A percentile compares a stretch with the other conserved stretches of the same genome.
phyloP scores from a whole-genome alignment of 176 grass and related monocot genomes.

The Alopecurus myosuroides region DNA sequence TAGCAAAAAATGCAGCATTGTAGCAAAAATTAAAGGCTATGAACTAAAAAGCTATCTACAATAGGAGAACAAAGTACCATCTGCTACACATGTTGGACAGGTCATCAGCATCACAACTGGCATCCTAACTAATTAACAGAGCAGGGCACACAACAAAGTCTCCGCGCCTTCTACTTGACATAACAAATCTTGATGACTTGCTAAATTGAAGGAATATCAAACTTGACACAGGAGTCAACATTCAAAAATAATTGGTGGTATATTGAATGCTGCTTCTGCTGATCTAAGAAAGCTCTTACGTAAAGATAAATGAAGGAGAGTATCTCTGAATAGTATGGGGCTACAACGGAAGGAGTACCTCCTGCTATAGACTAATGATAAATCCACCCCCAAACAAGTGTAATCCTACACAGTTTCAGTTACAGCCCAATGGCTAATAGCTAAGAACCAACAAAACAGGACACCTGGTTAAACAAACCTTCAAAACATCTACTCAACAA shows the following conservation, averaged over 20 bases:
- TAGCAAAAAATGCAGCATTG: background rate
- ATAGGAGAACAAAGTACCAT: background rate
- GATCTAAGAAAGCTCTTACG: background rate
- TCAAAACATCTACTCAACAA: background rate
- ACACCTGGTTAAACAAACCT: background rate
- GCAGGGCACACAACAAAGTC: background rate
- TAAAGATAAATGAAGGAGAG: background rate
- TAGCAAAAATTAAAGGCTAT: background rate
- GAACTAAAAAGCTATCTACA: background rate
- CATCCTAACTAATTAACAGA: background rate
- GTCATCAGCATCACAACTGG: background rate
- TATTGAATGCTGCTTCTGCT: background rate
- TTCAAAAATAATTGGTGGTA: background rate
- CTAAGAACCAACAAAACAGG: constrained; percentile 2
- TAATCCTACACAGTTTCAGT: background rate
- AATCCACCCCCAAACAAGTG: background rate
- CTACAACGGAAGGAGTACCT: background rate
- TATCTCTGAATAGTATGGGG: background rate
- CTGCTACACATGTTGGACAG: background rate
- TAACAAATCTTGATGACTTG: background rate
- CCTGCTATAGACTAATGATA: background rate
- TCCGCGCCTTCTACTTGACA: background rate
- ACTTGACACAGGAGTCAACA: background rate
- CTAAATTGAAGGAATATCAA: background rate
- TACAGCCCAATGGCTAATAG: background rate